Conservation (phyloP, 495 filamentous ascomycete species). For the Neurospora sp. region DNA sequence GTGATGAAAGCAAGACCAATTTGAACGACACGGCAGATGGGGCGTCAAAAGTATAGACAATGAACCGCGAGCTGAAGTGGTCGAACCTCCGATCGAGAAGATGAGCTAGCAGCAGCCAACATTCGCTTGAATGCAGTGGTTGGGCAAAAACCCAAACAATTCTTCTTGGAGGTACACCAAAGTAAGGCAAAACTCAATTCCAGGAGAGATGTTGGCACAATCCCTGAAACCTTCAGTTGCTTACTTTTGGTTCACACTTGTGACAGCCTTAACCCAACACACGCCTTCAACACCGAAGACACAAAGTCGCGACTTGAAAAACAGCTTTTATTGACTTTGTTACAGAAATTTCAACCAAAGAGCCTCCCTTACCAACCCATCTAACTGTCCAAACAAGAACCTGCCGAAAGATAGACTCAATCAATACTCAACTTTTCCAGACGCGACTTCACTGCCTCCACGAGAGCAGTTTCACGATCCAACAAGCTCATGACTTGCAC, state of each 20-base stretch:
- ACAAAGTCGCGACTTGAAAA: background rate
- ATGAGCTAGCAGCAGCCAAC: background rate
- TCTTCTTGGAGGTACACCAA: background rate
- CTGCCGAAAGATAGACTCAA: constrained; percentile 1
- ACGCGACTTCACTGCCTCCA: constrained; percentile 34
- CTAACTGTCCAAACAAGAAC: background rate
- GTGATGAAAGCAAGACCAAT: background rate
- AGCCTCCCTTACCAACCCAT: background rate
- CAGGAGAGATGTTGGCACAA: background rate
- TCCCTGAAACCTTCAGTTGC: background rate
- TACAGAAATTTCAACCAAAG: background rate
- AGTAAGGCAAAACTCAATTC: background rate
- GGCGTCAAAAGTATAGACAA: background rate
- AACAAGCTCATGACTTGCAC: constrained; percentile 59
- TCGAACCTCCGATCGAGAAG: background rate
- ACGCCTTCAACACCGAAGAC: background rate
- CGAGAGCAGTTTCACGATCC: constrained; percentile 53
- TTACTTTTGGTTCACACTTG: background rate
- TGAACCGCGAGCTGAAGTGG: background rate
- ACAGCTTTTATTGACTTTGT: background rate
- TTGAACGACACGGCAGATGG: background rate
- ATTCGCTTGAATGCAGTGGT: background rate
- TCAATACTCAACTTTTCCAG: constrained; percentile 24
- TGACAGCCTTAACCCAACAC: background rate
- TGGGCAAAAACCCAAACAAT: background rate